Evolutionary conservation across 2,329 filamentous ascomycete genomes (phyloP), one percentile per base, ranked within the genome.

Genomic region (Canariomyces notabilis): DNA sequence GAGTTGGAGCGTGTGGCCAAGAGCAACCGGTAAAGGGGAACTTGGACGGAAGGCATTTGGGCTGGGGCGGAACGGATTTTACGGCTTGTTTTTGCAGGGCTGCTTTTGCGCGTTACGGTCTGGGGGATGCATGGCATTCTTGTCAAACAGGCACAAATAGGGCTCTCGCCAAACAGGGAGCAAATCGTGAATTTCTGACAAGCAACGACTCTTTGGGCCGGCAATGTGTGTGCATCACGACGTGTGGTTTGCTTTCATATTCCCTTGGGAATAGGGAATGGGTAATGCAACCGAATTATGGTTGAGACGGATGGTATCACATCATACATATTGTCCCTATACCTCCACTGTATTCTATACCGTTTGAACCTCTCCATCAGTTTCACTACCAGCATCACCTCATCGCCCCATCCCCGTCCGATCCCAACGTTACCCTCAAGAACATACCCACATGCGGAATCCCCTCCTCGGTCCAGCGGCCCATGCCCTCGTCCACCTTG

Each of bases 1-100:
- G 94, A 98, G 87, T 77, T 98, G 79, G 93, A 98, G 87, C 93
- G 93, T 93, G 93, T 98, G 67, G 93, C 93, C 78, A 98, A 98
- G 89, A 89, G 83, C 83, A 98, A 98, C 86, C 88, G 93, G 86
- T 98, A 97, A 90, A 90, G 57, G 53, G 49, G 53, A 40, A 16
- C 35, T 52, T 45, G 46, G 52, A 37, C 31, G 51, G 49, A 49
- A 51, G 55, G 55, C 52, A 54, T 51, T 45, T 51, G 56, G 48
- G 50, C 47, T 50, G 56, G 56, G 49, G 50, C 49, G 48, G 56
- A 50, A 58, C 44, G 57, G 59, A 55, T 64, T 67, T 64, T 67
- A 63, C 64, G 66, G 65, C 63, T 65, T 67, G 63, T 67, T 67
- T n/a, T 57, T 58, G 53, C 57, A 59, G 55, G 56, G 60, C 59